A percentile compares a stretch with the other conserved stretches of the same genome.
These are phyloP conservation scores for Skeletonema costatum DNA, from an alignment of 108 stramenopile species.

Conservation along the genomic window DNA sequence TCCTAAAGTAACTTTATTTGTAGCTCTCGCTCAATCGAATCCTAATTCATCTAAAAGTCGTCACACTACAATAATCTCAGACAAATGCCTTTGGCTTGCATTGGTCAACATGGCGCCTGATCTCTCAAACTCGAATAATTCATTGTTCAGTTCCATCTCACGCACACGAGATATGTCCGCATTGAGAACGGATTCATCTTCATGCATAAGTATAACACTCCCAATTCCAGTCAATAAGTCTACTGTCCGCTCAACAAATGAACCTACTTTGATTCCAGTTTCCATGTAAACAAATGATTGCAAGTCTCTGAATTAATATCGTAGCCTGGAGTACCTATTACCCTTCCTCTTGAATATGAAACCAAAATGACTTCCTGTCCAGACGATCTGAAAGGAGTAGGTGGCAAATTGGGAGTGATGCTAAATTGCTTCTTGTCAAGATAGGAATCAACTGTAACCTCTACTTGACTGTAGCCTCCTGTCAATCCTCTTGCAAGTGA, in stretches of 20 bases:
- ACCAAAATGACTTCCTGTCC: constrained; percentile 90
- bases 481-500: constrained; percentile 70
- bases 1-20: neutral
- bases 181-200: constrained; percentile 60
- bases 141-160: constrained; percentile 61
- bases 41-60: neutral
- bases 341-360: constrained; percentile 67
- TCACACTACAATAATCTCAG: neutral
- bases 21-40: no score
- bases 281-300: constrained; percentile 83
- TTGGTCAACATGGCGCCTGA: constrained; percentile 7
- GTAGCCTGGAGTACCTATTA: constrained; percentile 79
- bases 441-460: constrained; percentile 83
- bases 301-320: constrained; percentile 78
- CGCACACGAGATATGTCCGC: constrained; percentile 43
- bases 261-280: constrained; percentile 76
- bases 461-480: constrained; percentile 89
- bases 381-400: constrained; percentile 78
- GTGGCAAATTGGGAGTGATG: constrained; percentile 63
- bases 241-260: constrained; percentile 75
- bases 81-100: constrained; percentile 5
- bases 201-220: constrained; percentile 81
- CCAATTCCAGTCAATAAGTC: constrained; percentile 86
- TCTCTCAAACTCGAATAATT: constrained; percentile 55
- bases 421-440: constrained; percentile 68